Evolutionary conservation across 768 basidiomycete species (phyloP), one percentile per base, ranked within the genome.

Genomic region (Daedalea quercina): DNA sequence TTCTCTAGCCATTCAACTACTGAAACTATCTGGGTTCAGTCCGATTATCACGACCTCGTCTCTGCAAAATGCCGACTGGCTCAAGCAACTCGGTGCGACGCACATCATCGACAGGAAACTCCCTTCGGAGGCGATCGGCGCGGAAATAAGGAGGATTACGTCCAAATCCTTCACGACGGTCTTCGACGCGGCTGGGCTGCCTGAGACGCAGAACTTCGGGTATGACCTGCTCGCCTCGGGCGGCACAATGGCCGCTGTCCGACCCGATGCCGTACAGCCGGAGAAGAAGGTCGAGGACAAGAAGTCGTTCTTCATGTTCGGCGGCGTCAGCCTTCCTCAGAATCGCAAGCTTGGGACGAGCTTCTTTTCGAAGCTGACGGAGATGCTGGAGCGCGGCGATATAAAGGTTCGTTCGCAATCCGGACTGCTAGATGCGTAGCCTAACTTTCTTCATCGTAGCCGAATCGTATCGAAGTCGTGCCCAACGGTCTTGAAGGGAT

Each of bases 401-500:
- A 6, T 40, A 3, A 40, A 40, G 37, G 37, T 40, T 19, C n/a
- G n/a, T n/a, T n/a, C n/a, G n/a, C n/a, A n/a, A n/a, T n/a, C n/a
- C n/a, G n/a, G n/a, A n/a, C n/a, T n/a, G n/a, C n/a, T n/a, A n/a
- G n/a, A n/a, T n/a, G n/a, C n/a, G n/a, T n/a, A 40, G 6, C 8
- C 13, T 40, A 15, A 40, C 15, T 6, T 3, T 4, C 17, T 3
- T 17, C 37, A 4, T 3, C 6, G 28, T 44, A 48, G 53, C 46
- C 52, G 20, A 46, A 45, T 28, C 52, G 44, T 20, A 44, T 53
- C 13, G 62, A 66, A 44, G 50, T 67, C 15, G 46, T 67, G 4
- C 60, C 65, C 3, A 50, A 50, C 31, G 67, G 67, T 1, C 51
- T 69, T 23, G 45, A 41, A 2, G 66, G 65, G 17, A 63, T 67